Evolutionary conservation across 2,329 filamentous ascomycete genomes (phyloP).

Genomic region (Fusarium chlamydosporum): DNA sequence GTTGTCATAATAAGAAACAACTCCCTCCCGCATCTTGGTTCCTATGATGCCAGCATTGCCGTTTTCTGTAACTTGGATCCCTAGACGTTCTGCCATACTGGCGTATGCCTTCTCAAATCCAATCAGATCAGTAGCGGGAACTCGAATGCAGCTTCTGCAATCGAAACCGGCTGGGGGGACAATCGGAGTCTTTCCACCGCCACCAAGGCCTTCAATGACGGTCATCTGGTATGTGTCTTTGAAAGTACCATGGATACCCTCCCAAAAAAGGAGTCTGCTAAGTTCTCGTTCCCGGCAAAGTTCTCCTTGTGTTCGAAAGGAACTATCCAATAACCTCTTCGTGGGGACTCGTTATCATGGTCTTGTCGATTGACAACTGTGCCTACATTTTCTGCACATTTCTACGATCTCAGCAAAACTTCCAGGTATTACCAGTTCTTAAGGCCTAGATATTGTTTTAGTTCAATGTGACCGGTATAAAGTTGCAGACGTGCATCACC

Average conservation of each 20-base stretch:
- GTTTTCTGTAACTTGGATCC: accelerated
- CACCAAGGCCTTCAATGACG: not conserved
- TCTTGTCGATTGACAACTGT: too few relatives aligned
- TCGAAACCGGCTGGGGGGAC: not conserved
- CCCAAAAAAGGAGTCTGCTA: not conserved
- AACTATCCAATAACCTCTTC: not conserved
- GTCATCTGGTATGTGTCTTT: not conserved
- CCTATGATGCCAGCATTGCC: not conserved
- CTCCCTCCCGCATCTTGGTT: not conserved
- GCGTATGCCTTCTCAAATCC: not conserved
- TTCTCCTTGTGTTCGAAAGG: not conserved
- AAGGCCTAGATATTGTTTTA: not conserved
- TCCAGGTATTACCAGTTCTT: not conserved
- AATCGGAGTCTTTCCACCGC: not conserved
- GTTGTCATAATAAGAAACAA: not conserved
- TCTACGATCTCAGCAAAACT: not conserved
- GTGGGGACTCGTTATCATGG: not conserved
- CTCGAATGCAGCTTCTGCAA: not conserved
- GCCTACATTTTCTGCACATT: not conserved
- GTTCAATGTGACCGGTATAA: not conserved
- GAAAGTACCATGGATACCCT: accelerated
- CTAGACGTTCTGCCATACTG: accelerated
- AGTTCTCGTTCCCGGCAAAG: not conserved
- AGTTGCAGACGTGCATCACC: not conserved
- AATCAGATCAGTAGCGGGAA: not conserved